Percentiles rank a stretch among this genome's conserved stretches.
These are phyloP conservation scores for Diaporthe aspalathi DNA, from an alignment of 2,329 filamentous ascomycete genomes.

Conservation along the genomic window DNA sequence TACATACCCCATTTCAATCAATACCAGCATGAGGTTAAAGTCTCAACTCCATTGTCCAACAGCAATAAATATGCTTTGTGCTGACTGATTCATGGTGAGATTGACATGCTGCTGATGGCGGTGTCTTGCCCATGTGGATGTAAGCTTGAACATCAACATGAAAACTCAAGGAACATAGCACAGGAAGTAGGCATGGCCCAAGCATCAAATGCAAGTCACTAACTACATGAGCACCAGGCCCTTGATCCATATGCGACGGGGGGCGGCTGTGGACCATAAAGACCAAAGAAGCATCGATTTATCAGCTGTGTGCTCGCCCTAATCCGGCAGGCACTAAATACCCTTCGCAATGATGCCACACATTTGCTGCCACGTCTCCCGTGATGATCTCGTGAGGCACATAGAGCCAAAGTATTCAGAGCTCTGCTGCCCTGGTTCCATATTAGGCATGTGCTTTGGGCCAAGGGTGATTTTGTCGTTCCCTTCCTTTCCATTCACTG, in stretches of 20 bases:
- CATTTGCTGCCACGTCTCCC: neutral
- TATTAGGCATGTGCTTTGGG: neutral
- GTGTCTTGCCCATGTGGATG: too few species aligned
- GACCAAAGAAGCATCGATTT: neutral
- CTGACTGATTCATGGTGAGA: too few species aligned
- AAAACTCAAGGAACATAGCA: neutral
- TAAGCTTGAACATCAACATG: too few species aligned
- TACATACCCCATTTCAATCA: conserved; percentile 28
- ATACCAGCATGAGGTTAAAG: conserved; percentile 28
- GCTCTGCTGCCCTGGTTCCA: neutral
- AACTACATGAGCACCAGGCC: neutral
- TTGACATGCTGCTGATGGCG: neutral
- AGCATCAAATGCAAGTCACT: neutral
- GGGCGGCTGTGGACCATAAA: neutral
- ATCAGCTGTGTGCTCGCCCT: neutral
- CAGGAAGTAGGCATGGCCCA: too few species aligned
- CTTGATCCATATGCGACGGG: neutral
- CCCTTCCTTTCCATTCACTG: neutral
- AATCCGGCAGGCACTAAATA: too few species aligned
- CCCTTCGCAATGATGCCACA: too few species aligned
- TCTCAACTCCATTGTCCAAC: neutral
- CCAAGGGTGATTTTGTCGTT: neutral
- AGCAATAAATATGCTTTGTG: neutral
- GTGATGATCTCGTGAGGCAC: neutral
- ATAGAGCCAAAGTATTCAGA: neutral